Percentiles rank a stretch among this genome's conserved stretches.
Conservation (phyloP, 2,329 filamentous ascomycete species). For the Dothistroma pini region DNA sequence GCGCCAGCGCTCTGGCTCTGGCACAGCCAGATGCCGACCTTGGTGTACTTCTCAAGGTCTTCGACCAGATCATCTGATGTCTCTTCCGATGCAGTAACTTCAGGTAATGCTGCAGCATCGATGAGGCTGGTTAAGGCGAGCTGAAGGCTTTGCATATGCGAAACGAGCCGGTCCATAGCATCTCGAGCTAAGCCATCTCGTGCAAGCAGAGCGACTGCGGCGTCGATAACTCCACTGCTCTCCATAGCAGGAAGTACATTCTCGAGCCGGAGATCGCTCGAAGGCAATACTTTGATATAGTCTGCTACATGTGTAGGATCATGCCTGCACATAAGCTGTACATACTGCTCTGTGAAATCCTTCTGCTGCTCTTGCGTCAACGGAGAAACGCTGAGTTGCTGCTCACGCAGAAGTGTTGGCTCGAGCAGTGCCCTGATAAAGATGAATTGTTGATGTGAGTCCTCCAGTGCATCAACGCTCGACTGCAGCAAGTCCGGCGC, state of each 20-base stretch:
- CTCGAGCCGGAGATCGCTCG: constrained; percentile 73
- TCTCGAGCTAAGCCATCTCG: constrained; percentile 77
- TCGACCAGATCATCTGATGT: constrained; percentile 70
- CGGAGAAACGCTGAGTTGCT: constrained; percentile 31
- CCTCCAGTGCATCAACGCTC: constrained; percentile 59
- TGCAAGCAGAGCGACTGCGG: constrained; percentile 84
- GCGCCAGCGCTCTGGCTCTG: constrained; percentile 71
- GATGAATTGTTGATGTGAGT: constrained; percentile 65
- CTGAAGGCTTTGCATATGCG: constrained; percentile 75
- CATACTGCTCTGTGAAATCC: constrained; percentile 74
- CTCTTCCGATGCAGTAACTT: constrained; percentile 57
- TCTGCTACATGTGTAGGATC: constrained; percentile 78
- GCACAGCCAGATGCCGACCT: constrained; percentile 94
- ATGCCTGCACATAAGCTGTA: constrained; percentile 86
- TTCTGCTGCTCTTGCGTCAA: constrained; percentile 38
- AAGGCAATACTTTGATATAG: constrained; percentile 73
- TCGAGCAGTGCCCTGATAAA: constrained; percentile 77
- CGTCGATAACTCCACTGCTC: constrained; percentile 83
- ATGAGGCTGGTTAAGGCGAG: constrained; percentile 73
- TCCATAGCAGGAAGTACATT: constrained; percentile 84
- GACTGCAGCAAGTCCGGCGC: constrained; percentile 63
- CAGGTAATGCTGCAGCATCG: constrained; percentile 56
- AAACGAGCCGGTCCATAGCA: constrained; percentile 81
- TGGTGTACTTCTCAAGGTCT: constrained; percentile 80
- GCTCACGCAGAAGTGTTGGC: constrained; percentile 39